phyloP scores from a whole-genome alignment of 805 yeast genomes.

The Teunomyces atbi region DNA sequence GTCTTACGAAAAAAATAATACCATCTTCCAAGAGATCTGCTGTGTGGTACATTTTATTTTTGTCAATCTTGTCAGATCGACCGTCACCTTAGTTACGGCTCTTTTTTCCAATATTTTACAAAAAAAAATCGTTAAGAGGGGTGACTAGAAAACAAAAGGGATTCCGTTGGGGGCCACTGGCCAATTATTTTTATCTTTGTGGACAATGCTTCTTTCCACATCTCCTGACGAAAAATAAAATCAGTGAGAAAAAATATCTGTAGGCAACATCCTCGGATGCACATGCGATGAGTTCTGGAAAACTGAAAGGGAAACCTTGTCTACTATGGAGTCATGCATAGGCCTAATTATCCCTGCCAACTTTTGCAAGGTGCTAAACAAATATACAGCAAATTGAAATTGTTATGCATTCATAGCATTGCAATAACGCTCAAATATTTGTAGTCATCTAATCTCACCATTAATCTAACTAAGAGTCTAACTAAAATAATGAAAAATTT shows the following conservation, averaged over 20 bases:
- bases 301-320: background rate
- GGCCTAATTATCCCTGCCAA: background rate
- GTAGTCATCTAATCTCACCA: background rate
- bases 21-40: background rate
- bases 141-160: background rate
- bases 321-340: background rate
- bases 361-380: background rate
- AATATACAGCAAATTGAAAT: background rate
- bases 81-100: background rate
- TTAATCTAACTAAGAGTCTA: background rate
- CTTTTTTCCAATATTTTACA: background rate
- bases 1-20: background rate
- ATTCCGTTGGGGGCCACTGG: background rate
- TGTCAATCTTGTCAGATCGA: background rate
- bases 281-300: background rate
- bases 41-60: background rate
- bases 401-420: background rate
- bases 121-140: background rate
- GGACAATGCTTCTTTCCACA: background rate
- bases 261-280: constrained; percentile 1
- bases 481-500: background rate
- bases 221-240: background rate
- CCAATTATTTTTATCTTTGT: background rate
- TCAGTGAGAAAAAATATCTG: background rate
- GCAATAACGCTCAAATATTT: background rate